Base-by-base conservation (phyloP, 352 stramenopile species). In the Sclerospora graminicola region DNA sequence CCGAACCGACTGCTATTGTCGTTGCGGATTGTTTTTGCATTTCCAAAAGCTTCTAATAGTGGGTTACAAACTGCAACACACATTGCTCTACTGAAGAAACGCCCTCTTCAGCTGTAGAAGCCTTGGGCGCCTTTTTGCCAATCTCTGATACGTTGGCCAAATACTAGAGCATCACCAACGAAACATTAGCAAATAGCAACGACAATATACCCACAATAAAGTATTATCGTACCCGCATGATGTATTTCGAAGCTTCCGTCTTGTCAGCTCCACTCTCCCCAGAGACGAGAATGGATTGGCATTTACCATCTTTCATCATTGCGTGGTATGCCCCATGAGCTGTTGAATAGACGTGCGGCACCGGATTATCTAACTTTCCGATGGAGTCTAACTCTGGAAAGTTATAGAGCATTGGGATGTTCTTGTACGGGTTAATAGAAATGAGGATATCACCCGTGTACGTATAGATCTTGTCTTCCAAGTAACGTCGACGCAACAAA, bases 371-470 rank as follows among this genome's bases (percentile, higher is more conserved):
- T 15, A 89, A 57, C 48, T 90, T 91, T 18, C 71, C 77, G 44
- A 91, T 84, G 11, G 75, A 87, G 44, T 88, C 79, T n/a, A 94
- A 60, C 41, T 94, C 82, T 4, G 80, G 80, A 35, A 94, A 88
- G 60, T 92, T 92, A 65, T 95, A 95, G 15, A 95, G 66, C 67
- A 92, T 84, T 38, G 82, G 76, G 41, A 96, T 91, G 60, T 89
- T 89, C 75, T 97, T 96, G 82, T 97, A 98, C 41, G 92, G 92
- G 61, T 98, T 98, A 48, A 98, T 94, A 27, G 86, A 96, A 66
- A 98, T 97, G 29, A 98, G 63, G 14, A 98, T 95, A 45, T 98
- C 90, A 19, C 88, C 87, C 27, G 87, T 96, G 52, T 94, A 97
- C 26, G 92, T 98, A 53, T 98, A 97, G 57, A 97, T 97, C 50